These are phyloP conservation scores for Cercospora sp. DNA, from an alignment of 2,329 filamentous ascomycete species.

Conservation along the genomic window DNA sequence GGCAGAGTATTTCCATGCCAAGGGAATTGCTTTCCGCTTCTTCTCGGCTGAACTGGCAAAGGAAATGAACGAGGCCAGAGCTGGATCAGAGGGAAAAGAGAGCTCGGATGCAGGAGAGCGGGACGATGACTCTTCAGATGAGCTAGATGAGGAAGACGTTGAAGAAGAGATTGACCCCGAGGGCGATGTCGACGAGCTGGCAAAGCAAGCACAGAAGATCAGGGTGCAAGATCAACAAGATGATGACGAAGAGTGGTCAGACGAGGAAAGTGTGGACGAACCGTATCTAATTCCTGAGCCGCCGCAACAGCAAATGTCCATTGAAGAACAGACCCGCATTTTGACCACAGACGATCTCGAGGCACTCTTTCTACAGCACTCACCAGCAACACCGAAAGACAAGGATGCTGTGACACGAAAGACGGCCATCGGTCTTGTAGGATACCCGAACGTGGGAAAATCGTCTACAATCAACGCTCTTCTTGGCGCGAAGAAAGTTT, in stretches of 20 bases:
- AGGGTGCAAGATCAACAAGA: constrained; percentile 45
- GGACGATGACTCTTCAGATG: constrained; percentile 39
- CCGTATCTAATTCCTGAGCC: constrained; percentile 38
- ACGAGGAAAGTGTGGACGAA: constrained; percentile 42
- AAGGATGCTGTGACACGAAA: constrained; percentile 60
- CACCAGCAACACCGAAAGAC: constrained; percentile 54
- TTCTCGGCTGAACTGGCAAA: constrained; percentile 94
- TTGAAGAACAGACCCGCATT: constrained; percentile 64
- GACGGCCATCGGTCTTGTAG: constrained; percentile 87
- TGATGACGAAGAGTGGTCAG: constrained; percentile 42
- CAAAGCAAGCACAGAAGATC: constrained; percentile 42
- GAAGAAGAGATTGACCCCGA: constrained; percentile 48
- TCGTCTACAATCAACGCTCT: constrained; percentile 98
- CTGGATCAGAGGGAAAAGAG: constrained; percentile 65
- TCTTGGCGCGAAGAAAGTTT: constrained; percentile 98
- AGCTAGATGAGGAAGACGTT: constrained; percentile 35
- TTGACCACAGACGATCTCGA: constrained; percentile 92
- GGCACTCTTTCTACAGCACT: constrained; percentile 77
- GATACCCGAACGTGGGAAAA: constrained; percentile 98
- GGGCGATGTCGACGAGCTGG: constrained; percentile 44
- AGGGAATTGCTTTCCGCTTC: constrained; percentile 87
- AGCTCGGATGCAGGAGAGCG: constrained; percentile 46
- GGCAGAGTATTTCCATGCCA: constrained; percentile 81
- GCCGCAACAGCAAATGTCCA: constrained; percentile 37
- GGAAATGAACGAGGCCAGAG: constrained; percentile 75